Evolutionary conservation across 495 filamentous ascomycete species (phyloP).

Genomic region (Pseudomonodictys pantanalensis): DNA sequence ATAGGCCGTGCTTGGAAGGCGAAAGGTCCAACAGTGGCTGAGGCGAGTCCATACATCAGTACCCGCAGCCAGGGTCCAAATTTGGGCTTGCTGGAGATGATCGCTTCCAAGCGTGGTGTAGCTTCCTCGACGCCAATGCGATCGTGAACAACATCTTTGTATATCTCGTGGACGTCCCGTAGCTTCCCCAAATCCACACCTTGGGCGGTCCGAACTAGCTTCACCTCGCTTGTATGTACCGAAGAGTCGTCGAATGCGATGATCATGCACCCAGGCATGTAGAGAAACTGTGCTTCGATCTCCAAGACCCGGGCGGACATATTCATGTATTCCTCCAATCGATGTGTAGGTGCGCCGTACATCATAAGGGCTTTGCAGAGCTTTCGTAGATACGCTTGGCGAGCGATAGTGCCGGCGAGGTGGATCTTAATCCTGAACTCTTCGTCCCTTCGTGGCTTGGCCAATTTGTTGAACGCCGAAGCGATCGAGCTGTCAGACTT

Average conservation of each 20-base stretch:
- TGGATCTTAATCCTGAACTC: conserved; percentile 83
- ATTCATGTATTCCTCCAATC: conserved; percentile 72
- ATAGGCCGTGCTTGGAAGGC: conserved; percentile 84
- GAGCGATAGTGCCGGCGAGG: conserved; percentile 76
- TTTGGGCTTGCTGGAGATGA: conserved; percentile 61
- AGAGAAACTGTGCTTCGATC: conserved; percentile 88
- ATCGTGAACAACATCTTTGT: conserved; percentile 92
- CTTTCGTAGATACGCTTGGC: conserved; percentile 79
- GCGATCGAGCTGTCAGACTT: conserved; percentile 49
- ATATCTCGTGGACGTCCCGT: conserved; percentile 80
- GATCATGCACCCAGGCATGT: conserved; percentile 93
- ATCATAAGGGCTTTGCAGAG: conserved; percentile 83
- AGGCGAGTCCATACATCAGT: conserved; percentile 78
- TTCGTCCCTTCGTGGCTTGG: conserved; percentile 48
- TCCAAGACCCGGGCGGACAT: conserved; percentile 87
- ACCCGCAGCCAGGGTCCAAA: conserved; percentile 71
- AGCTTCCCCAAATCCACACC: conserved; percentile 83
- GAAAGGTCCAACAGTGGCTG: conserved; percentile 77
- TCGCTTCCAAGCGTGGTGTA: conserved; percentile 62
- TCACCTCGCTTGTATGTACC: conserved; percentile 90
- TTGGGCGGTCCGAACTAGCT: conserved; percentile 72
- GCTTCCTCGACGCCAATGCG: conserved; percentile 82
- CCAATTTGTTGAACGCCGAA: conserved; percentile 47
- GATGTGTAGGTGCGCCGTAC: conserved; percentile 49
- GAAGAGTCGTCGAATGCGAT: conserved; percentile 87